Evolutionary conservation across 257 asterid species (phyloP).

Genomic region (Fraxinus quadrangulata): DNA sequence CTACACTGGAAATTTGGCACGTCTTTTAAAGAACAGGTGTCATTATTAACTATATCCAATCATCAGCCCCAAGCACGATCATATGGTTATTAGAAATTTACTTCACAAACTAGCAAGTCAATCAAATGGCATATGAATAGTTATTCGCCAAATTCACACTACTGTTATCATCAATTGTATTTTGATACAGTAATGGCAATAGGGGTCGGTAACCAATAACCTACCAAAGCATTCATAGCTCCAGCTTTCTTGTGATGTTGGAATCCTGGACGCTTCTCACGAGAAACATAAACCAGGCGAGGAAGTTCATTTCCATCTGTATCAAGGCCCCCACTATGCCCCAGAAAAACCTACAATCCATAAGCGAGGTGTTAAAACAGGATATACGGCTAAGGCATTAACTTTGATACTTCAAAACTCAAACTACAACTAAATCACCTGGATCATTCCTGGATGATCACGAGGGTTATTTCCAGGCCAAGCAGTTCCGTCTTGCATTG

Average conservation of each 20-base stretch:
- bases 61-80: background rate
- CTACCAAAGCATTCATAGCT: slow-evolving; percentile 86
- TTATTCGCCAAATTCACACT: background rate
- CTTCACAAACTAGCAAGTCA: background rate
- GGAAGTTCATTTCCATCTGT: slow-evolving; percentile 83
- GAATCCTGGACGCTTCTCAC: slow-evolving; percentile 98
- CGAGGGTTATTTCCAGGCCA: slow-evolving; percentile 82
- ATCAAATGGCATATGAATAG: background rate
- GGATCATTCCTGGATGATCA: slow-evolving; percentile 81
- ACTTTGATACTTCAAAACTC: background rate
- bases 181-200: background rate
- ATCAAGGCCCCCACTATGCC: slow-evolving; percentile 72
- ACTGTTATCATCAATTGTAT: background rate
- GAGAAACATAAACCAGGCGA: slow-evolving; percentile 89
- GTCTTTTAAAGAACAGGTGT: background rate
- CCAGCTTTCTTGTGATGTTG: slow-evolving; percentile 96
- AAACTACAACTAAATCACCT: slow-evolving; percentile 32
- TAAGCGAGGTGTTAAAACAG: slow-evolving; percentile 15
- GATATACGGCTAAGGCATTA: slow-evolving; percentile 9
- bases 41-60: background rate
- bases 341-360: slow-evolving; percentile 7
- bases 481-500: slow-evolving; percentile 79
- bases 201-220: slow-evolving; percentile 23
- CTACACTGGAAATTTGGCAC: background rate
- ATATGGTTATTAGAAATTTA: background rate